Evolutionary conservation across 2,329 filamentous ascomycete species (phyloP).

Genomic region (Xylariaceae sp.): DNA sequence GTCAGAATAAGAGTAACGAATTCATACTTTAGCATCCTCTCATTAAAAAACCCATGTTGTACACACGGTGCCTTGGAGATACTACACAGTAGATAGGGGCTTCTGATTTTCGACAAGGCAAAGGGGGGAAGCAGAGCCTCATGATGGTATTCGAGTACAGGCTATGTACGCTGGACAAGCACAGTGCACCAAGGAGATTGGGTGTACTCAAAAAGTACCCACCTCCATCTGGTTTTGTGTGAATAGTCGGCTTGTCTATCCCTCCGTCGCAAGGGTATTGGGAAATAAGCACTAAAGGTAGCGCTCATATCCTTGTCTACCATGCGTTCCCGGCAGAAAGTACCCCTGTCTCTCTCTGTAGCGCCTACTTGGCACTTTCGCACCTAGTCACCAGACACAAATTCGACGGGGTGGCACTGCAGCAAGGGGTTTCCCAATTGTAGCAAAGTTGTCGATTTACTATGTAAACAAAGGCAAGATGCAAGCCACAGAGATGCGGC

Average conservation of each 20-base stretch:
- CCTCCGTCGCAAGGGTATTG: constrained; percentile 23
- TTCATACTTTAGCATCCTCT: no score
- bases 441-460: neutral
- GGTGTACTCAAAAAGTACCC: neutral
- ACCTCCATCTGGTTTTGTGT: constrained; percentile 9
- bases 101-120: constrained; percentile 17
- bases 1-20: no score
- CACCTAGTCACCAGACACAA: constrained; percentile 4
- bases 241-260: constrained; percentile 29
- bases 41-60: no score
- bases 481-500: neutral
- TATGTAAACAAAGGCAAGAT: neutral
- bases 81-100: constrained; percentile 24
- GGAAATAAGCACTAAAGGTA: constrained; percentile 26
- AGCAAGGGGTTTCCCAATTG: constrained; percentile 1
- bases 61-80: no score
- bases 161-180: neutral
- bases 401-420: constrained; percentile 8
- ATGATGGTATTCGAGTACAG: no score
- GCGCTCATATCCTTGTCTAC: constrained; percentile 16
- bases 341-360: constrained; percentile 4
- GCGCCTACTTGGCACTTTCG: neutral
- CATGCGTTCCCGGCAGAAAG: constrained; percentile 18
- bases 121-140: constrained; percentile 20
- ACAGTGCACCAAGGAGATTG: neutral